Evolutionary conservation across 805 yeast species (phyloP).

Genomic region (Torulaspora delbrueckii): DNA sequence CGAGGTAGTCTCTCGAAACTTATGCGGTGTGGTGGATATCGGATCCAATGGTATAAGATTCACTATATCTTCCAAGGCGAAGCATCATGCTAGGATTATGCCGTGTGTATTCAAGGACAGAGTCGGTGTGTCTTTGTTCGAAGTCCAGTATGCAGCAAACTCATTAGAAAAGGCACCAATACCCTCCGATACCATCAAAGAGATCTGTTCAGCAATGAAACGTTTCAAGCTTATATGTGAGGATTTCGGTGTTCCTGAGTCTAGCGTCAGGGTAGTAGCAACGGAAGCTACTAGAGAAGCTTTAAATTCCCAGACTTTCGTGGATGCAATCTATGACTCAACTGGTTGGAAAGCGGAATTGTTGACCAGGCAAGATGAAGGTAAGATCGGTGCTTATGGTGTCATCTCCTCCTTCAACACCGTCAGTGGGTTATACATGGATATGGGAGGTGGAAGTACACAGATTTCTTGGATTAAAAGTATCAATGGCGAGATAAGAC

Average conservation of each 20-base stretch:
- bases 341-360: constrained; percentile 64
- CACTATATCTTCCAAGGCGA: constrained; percentile 62
- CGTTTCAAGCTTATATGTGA: constrained; percentile 66
- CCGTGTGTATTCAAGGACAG: constrained; percentile 76
- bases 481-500: constrained; percentile 48
- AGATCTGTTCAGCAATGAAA: constrained; percentile 57
- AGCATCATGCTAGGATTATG: constrained; percentile 68
- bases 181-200: constrained; percentile 52
- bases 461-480: constrained; percentile 67
- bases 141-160: constrained; percentile 47
- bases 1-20: constrained; percentile 51
- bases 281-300: constrained; percentile 74
- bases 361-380: constrained; percentile 60
- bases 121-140: constrained; percentile 63
- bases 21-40: constrained; percentile 66
- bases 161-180: constrained; percentile 46
- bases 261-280: constrained; percentile 61
- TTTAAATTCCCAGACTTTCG: constrained; percentile 54
- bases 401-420: constrained; percentile 68
- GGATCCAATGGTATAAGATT: constrained; percentile 75
- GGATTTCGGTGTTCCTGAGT: constrained; percentile 64
- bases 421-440: constrained; percentile 64
- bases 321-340: constrained; percentile 49
- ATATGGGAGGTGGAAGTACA: constrained; percentile 67
- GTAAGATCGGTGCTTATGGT: constrained; percentile 63